Evolutionary conservation across 148 eudicot species (phyloP).

Genomic region (Silene conica): DNA sequence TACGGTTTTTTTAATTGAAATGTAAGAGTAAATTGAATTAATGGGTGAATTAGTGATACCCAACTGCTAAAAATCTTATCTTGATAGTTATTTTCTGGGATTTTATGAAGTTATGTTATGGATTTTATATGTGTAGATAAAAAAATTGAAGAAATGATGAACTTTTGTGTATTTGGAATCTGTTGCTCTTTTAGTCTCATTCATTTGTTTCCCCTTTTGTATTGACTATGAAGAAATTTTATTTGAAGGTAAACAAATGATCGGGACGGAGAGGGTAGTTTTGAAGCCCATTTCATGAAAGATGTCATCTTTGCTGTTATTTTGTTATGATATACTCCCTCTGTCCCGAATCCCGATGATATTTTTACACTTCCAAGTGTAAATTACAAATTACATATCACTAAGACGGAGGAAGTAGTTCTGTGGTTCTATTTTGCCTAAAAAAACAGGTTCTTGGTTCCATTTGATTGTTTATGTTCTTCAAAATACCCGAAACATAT

Average conservation of each 20-base stretch:
- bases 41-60: not conserved
- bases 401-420: no score
- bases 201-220: no score
- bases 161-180: conserved; percentile 1
- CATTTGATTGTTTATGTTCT: no score
- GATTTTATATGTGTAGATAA: not conserved
- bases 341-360: no score
- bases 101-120: not conserved
- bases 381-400: no score
- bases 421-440: no score
- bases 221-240: no score
- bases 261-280: not conserved
- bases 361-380: no score
- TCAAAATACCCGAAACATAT: no score
- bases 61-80: conserved; percentile 7
- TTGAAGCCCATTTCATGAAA: not conserved
- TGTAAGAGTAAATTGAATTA: not conserved
- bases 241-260: no score
- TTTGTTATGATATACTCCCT: not conserved
- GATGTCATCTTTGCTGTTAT: conserved; percentile 3
- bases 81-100: not conserved
- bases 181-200: not conserved
- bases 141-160: conserved; percentile 2
- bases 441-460: no score
- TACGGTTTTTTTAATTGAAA: not conserved